Percentiles rank a stretch among this genome's conserved stretches.
Evolutionary conservation across 345 rosid species (phyloP).

Genomic region (Hibiscus tridactylites): DNA sequence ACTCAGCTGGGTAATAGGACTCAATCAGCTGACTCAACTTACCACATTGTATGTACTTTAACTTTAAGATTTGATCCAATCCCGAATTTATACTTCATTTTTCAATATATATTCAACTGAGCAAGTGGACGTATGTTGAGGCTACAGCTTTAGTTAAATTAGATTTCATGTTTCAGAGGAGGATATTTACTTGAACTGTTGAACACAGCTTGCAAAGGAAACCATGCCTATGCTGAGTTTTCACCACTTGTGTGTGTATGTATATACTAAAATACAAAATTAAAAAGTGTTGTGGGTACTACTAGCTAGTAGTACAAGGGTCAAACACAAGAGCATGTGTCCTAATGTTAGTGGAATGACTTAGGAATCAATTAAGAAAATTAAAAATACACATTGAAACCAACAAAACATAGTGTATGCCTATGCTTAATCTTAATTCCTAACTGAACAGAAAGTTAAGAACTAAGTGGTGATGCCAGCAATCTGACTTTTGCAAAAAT

Average conservation of each 20-base stretch:
- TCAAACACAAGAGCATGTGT: neutral
- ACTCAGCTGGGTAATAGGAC: neutral
- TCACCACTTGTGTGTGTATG: neutral
- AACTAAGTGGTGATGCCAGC: neutral
- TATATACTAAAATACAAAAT: neutral
- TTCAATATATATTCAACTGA: neutral
- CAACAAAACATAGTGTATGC: slow-evolving; percentile 29
- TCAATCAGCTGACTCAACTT: neutral
- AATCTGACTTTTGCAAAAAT: too few relatives aligned
- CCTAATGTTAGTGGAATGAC: neutral
- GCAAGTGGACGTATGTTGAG: slow-evolving; percentile 24
- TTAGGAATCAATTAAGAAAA: slow-evolving; percentile 5
- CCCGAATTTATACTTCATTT: neutral
- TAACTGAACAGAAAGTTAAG: neutral
- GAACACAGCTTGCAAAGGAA: neutral
- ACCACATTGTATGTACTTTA: neutral
- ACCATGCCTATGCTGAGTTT: neutral
- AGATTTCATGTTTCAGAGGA: neutral
- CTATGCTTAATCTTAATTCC: neutral
- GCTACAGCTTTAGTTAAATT: neutral
- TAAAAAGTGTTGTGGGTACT: neutral
- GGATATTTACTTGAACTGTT: neutral
- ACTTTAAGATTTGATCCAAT: neutral
- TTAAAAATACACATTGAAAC: neutral
- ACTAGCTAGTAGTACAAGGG: neutral